These are phyloP conservation scores for Cinchona pubescens DNA, from an alignment of 257 asterid species.

Conservation along the genomic window DNA sequence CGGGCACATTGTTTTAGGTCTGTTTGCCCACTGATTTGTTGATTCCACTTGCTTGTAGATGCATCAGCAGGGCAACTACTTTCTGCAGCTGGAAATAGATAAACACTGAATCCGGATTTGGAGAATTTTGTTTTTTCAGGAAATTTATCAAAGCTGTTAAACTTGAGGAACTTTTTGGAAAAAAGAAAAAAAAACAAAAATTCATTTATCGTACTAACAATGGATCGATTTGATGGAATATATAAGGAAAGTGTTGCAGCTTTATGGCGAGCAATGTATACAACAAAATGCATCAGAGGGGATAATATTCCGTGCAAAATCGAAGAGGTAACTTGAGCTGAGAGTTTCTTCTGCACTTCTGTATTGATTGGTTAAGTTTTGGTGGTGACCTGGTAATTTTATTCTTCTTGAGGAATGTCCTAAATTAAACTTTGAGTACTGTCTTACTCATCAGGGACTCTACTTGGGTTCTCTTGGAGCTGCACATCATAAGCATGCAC, in stretches of 20 bases:
- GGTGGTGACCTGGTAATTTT: neutral
- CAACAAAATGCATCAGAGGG: conserved; percentile 35
- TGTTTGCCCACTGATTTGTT: neutral
- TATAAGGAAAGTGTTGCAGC: conserved; percentile 42
- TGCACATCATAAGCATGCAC: conserved; percentile 52
- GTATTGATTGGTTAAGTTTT: neutral
- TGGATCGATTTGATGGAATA: conserved; percentile 37
- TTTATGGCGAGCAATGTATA: conserved; percentile 40
- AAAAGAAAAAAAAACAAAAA: neutral
- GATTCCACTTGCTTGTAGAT: neutral
- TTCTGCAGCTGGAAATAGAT: neutral
- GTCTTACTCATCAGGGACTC: conserved; percentile 58
- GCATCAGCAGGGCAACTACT: neutral
- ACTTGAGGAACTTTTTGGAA: neutral
- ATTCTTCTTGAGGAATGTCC: neutral
- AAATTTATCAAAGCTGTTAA: neutral
- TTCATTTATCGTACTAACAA: conserved; percentile 18
- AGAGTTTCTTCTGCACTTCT: neutral
- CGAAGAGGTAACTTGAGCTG: conserved; percentile 59
- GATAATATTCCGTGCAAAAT: conserved; percentile 68
- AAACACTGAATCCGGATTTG: neutral
- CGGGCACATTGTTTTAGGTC: neutral
- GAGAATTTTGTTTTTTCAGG: neutral
- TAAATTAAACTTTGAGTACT: conserved; percentile 1
- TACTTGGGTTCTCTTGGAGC: conserved; percentile 89